Evolutionary conservation across 148 eudicot species (phyloP).

Genomic region (Linanthus parryae): DNA sequence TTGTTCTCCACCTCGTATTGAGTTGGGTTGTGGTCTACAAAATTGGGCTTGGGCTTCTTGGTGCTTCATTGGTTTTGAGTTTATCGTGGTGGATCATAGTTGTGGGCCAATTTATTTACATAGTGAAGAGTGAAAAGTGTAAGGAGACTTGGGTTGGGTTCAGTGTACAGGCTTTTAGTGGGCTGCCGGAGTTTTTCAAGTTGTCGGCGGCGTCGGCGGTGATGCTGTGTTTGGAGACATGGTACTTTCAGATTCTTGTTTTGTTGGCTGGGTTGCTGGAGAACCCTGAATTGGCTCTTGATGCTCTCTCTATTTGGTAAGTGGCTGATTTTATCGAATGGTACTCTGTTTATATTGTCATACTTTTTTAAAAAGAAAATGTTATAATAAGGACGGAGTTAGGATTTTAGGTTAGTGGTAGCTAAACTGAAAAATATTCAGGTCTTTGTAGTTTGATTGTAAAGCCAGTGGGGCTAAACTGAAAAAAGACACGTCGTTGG

Average conservation of each 20-base stretch:
- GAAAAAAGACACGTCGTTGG: no score
- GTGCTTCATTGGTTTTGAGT: slow-evolving; percentile 24
- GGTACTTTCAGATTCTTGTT: slow-evolving; percentile 25
- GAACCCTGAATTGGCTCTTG: slow-evolving; percentile 24
- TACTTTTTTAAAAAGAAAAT: no score
- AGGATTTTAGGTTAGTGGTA: no score
- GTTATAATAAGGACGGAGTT: no score
- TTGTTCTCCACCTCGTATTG: slow-evolving; percentile 15
- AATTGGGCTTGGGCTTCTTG: slow-evolving; percentile 25
- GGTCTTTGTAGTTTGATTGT: no score
- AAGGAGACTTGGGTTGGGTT: slow-evolving; percentile 32
- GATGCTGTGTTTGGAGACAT: slow-evolving; percentile 33
- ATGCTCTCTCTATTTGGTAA: slow-evolving; percentile 32
- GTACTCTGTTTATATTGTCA: no score
- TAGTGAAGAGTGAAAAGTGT: slow-evolving; percentile 21
- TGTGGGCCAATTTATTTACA: slow-evolving; percentile 14
- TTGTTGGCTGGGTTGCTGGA: slow-evolving; percentile 27
- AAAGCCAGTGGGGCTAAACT: no score
- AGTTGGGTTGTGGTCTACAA: slow-evolving; percentile 19
- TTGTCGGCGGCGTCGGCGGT: slow-evolving; percentile 28
- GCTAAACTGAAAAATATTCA: no score
- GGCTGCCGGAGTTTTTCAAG: slow-evolving; percentile 25
- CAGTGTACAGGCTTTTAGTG: slow-evolving; percentile 18
- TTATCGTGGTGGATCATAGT: slow-evolving; percentile 39
- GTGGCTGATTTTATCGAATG: no score